Percentiles rank a stretch among this genome's conserved stretches.
Evolutionary conservation across 2,329 filamentous ascomycete genomes (phyloP).

Genomic region (Mycosphaerella sp.): DNA sequence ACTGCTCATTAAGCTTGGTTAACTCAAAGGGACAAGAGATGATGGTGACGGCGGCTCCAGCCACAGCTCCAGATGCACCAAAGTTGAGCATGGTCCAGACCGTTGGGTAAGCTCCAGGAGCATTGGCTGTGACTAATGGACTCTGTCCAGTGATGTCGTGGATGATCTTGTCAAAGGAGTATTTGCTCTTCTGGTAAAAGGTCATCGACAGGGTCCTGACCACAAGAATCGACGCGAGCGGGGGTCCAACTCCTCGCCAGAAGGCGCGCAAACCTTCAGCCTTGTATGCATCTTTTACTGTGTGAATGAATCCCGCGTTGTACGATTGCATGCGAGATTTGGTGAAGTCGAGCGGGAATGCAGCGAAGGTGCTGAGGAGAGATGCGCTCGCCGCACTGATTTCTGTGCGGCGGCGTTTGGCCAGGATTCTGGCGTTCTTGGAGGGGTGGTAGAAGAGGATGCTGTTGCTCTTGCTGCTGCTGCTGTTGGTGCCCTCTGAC

Average conservation of each 20-base stretch:
- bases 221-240: slow-evolving; percentile 71
- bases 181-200: slow-evolving; percentile 71
- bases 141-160: slow-evolving; percentile 59
- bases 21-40: slow-evolving; percentile 84
- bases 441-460: slow-evolving; percentile 32
- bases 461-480: neutral
- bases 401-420: slow-evolving; percentile 74
- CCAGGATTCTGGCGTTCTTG: slow-evolving; percentile 48
- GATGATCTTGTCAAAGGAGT: slow-evolving; percentile 65
- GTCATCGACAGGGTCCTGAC: slow-evolving; percentile 74
- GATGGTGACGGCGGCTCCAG: slow-evolving; percentile 71
- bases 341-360: slow-evolving; percentile 83
- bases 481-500: slow-evolving; percentile 2
- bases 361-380: slow-evolving; percentile 68
- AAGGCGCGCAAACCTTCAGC: slow-evolving; percentile 47
- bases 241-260: slow-evolving; percentile 60
- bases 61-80: slow-evolving; percentile 68
- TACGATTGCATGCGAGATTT: slow-evolving; percentile 84
- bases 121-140: slow-evolving; percentile 67
- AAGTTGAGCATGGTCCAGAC: slow-evolving; percentile 70
- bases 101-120: slow-evolving; percentile 63
- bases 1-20: slow-evolving; percentile 82
- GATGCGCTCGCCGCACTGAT: slow-evolving; percentile 72
- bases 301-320: slow-evolving; percentile 52
- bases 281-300: slow-evolving; percentile 67